Conservation (phyloP, 768 basidiomycete genomes). For the Suillus fuscotomentosus region DNA sequence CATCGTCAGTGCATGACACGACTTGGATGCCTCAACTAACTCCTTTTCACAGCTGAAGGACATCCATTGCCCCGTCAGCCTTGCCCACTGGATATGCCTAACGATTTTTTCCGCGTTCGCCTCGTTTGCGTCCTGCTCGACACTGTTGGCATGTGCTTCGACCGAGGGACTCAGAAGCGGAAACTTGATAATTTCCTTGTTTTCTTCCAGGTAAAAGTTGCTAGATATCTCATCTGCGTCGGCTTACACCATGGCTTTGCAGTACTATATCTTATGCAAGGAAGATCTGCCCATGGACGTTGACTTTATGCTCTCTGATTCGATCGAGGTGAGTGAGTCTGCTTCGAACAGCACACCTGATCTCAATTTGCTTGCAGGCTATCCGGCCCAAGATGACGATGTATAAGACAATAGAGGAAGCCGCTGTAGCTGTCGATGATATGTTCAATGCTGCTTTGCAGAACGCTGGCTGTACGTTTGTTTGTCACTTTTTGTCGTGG, state of each 20-base stretch:
- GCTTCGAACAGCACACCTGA: conserved; percentile 4
- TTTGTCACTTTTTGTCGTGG: neutral
- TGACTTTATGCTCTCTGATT: conserved; percentile 95
- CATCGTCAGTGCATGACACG: conserved; percentile 68
- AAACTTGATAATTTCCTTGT: conserved; percentile 90
- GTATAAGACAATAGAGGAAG: conserved; percentile 79
- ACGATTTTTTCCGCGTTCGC: conserved; percentile 94
- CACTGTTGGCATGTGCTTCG: conserved; percentile 97
- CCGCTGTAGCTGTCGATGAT: conserved; percentile 86
- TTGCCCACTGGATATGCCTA: conserved; percentile 82
- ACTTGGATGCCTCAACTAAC: conserved; percentile 11
- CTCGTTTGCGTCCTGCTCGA: conserved; percentile 91
- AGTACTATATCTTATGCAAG: conserved; percentile 92
- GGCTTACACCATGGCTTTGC: conserved; percentile 6
- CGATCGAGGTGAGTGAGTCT: conserved; percentile 66
- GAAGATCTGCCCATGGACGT: conserved; percentile 92
- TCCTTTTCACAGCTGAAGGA: conserved; percentile 66
- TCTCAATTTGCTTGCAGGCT: conserved; percentile 44
- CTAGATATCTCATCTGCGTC: neutral
- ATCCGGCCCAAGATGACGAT: conserved; percentile 79
- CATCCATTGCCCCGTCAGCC: conserved; percentile 78
- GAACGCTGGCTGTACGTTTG: conserved; percentile 49
- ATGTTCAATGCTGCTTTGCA: conserved; percentile 74
- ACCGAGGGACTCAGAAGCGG: conserved; percentile 87
- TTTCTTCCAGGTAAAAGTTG: conserved; percentile 79